Evolutionary conservation across 1,284 basidiomycete genomes (phyloP).

Genomic region (Malassezia pachydermatis): DNA sequence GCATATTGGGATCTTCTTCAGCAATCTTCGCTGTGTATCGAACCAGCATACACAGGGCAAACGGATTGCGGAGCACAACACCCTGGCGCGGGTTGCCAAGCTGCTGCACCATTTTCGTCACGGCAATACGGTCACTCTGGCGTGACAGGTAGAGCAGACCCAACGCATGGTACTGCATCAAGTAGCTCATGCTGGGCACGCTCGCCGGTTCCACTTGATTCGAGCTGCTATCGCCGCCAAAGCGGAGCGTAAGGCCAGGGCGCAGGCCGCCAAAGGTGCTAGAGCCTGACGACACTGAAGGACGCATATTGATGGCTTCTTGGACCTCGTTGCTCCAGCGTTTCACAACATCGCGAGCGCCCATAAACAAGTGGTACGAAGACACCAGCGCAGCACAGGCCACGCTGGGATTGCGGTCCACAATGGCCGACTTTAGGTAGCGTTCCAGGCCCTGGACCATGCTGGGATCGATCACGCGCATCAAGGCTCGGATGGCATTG

Average conservation of each 20-base stretch:
- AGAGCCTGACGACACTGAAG: constrained; percentile 21
- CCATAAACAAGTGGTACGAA: constrained; percentile 88
- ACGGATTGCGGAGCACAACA: constrained; percentile 74
- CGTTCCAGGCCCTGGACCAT: constrained; percentile 98
- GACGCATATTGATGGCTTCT: constrained; percentile 67
- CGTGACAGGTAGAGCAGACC: constrained; percentile 88
- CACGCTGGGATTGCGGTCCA: constrained; percentile 90
- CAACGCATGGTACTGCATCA: constrained; percentile 94
- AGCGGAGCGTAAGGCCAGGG: constrained; percentile 37
- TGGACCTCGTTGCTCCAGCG: constrained; percentile 98
- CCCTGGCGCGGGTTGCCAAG: constrained; percentile 55
- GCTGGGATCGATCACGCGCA: constrained; percentile 89
- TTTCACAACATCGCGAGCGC: constrained; percentile 70
- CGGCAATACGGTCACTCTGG: constrained; percentile 94
- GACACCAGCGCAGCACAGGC: constrained; percentile 93
- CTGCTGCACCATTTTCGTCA: constrained; percentile 99
- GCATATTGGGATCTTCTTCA: constrained; percentile 71
- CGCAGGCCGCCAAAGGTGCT: constrained; percentile 49
- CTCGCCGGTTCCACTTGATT: constrained; percentile 58
- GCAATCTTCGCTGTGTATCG: constrained; percentile 94
- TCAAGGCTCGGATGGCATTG: constrained; percentile 91
- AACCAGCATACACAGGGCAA: constrained; percentile 98
- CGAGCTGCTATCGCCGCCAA: constrained; percentile 24
- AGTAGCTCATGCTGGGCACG: constrained; percentile 58
- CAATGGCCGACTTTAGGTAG: constrained; percentile 98